Evolutionary conservation across 805 yeast species (phyloP), one percentile per base, ranked within the genome.

Genomic region (Candida saitoana): DNA sequence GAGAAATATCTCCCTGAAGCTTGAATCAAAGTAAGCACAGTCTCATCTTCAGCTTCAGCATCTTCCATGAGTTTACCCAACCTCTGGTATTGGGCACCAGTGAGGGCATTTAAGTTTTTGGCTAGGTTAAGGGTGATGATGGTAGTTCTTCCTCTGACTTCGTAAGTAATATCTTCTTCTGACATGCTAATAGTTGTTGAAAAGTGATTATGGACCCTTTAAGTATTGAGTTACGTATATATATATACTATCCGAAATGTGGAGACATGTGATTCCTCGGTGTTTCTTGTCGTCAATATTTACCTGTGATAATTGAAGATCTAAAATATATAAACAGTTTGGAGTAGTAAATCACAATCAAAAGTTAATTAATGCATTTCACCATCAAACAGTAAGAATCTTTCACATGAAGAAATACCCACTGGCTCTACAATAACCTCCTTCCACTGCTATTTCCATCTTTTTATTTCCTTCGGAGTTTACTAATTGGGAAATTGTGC

Each of bases 1-100:
- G 88, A 80, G 60, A 87, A 88, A 58, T 76, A 84, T 44, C 82
- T 70, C 0, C 96, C 96, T 0, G 84, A 69, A 25, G 88, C 73
- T 54, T 79, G 81, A 38, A 88, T 61, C 39, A 85, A 65, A 2
- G 96, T 88, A 18, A 79, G 73, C 5, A 74, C 55, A 0, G 91
- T 81, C 16, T 70, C 67, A 16, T 78, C 77, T 44, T 85, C 82
- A 4, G 64, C 57, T 44, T 85, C 81, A 0, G 95, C 89, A 44
- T 69, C 56, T 49, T 79, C 79, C 12, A 88, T 62, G 9, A 74
- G 64, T 42, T 74, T 69, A 2, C 83, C 87, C 38, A 87, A 60
- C 41, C 73, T 62, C 27, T 77, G 63, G 58, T 83, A 86, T 49
- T 86, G 87, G 4, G 69, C 74, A 31, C 79, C 80, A 35, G 77